Evolutionary conservation across 1,284 basidiomycete genomes (phyloP).

Genomic region (Malassezia nana): DNA sequence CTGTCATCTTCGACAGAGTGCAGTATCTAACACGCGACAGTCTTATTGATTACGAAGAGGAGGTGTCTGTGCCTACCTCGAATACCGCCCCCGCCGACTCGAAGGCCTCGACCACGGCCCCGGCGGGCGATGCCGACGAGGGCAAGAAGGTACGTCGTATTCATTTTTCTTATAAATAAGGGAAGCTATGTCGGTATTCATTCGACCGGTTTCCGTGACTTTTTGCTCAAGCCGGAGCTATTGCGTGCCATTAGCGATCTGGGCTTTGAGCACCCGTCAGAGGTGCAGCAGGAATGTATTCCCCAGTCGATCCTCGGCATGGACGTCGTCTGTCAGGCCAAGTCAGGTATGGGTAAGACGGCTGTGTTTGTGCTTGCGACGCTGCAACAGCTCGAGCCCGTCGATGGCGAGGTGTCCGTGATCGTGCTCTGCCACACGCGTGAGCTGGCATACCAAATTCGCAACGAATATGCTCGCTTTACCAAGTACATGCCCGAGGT

Average conservation of each 20-base stretch:
- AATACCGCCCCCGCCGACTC: constrained; percentile 6
- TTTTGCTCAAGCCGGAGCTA: constrained; percentile 90
- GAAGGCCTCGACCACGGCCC: constrained; percentile 27
- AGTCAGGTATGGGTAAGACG: constrained; percentile 99
- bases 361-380: constrained; percentile 97
- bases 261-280: constrained; percentile 98
- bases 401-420: constrained; percentile 94
- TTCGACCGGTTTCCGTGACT: constrained; percentile 57
- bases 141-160: constrained; percentile 37
- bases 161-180: constrained; percentile 17
- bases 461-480: constrained; percentile 98
- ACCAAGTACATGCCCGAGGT: constrained; percentile 99
- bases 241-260: constrained; percentile 95
- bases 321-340: constrained; percentile 99
- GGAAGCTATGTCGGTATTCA: constrained; percentile 48
- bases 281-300: constrained; percentile 99
- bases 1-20: too few relatives aligned
- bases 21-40: constrained; percentile 17
- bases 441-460: constrained; percentile 98
- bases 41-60: constrained; percentile 50
- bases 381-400: constrained; percentile 94
- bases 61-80: constrained; percentile 28
- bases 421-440: constrained; percentile 98
- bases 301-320: constrained; percentile 98
- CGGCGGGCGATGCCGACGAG: constrained; percentile 30